Conservation (phyloP, 306 rosid genomes). For the Vigna trinervia region DNA sequence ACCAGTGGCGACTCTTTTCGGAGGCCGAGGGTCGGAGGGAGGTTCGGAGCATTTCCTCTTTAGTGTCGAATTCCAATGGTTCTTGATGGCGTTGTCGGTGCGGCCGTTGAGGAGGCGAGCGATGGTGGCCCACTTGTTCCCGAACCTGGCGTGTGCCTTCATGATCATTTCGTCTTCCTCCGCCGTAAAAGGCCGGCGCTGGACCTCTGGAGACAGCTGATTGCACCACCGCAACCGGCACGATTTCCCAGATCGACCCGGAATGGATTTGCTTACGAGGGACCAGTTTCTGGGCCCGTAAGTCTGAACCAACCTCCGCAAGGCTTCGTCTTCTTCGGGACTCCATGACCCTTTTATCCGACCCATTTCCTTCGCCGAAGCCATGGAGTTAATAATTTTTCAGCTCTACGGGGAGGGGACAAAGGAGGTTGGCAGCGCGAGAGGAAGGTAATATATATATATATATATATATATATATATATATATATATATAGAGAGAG, state of each 20-base stretch:
- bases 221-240: conserved; percentile 93
- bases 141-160: conserved; percentile 67
- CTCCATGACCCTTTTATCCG: conserved; percentile 94
- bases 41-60: conserved; percentile 74
- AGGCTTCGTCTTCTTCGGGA: conserved; percentile 79
- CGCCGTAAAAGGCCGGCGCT: conserved; percentile 71
- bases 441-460: conserved; percentile 33
- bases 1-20: conserved; percentile 61
- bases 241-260: conserved; percentile 85
- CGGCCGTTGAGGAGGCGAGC: conserved; percentile 82
- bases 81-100: conserved; percentile 87
- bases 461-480: no score
- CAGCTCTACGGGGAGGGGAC: background rate
- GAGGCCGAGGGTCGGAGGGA: conserved; percentile 51
- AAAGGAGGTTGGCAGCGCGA: background rate
- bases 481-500: no score
- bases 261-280: conserved; percentile 78
- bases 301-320: conserved; percentile 61
- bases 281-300: conserved; percentile 85
- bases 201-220: conserved; percentile 87
- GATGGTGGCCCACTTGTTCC: conserved; percentile 92
- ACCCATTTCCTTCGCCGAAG: conserved; percentile 55
- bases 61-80: conserved; percentile 92
- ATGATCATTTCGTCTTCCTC: conserved; percentile 73
- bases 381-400: conserved; percentile 6